Conservation (phyloP, 768 basidiomycete species). For the Dentipellis fragilis region DNA sequence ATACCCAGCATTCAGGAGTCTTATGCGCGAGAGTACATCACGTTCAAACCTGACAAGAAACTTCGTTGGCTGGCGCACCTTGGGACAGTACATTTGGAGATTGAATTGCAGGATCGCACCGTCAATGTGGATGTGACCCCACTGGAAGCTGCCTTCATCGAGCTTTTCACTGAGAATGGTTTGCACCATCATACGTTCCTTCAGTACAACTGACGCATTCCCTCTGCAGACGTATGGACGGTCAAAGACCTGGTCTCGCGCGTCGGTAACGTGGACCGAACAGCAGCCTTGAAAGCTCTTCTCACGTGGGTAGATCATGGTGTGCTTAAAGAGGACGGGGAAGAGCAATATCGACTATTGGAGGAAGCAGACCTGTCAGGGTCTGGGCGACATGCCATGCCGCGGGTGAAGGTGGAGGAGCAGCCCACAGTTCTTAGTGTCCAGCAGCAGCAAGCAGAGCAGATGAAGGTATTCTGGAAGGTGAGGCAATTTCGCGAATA, state of each 20-base stretch:
- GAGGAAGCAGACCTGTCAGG: conserved; percentile 31
- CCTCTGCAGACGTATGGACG: conserved; percentile 51
- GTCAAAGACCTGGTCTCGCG: conserved; percentile 55
- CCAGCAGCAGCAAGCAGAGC: conserved; percentile 73
- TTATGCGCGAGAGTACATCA: conserved; percentile 69
- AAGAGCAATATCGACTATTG: conserved; percentile 53
- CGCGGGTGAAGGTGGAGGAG: conserved; percentile 28
- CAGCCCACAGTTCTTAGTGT: conserved; percentile 39
- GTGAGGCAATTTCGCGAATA: conserved; percentile 25
- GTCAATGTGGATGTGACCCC: conserved; percentile 72
- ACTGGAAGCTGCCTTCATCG: conserved; percentile 85
- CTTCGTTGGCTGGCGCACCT: conserved; percentile 86
- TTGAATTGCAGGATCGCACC: conserved; percentile 75
- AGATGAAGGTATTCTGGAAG: conserved; percentile 88
- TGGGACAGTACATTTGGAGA: conserved; percentile 71
- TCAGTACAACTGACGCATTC: neutral
- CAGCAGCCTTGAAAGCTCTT: conserved; percentile 61
- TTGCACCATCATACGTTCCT: conserved; percentile 16
- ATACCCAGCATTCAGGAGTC: conserved; percentile 52
- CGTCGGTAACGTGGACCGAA: conserved; percentile 57
- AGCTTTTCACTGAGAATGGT: conserved; percentile 70
- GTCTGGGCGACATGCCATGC: neutral
- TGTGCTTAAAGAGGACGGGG: conserved; percentile 60
- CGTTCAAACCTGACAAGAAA: conserved; percentile 87
- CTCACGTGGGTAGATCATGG: conserved; percentile 79